Evolutionary conservation across 208 protist species (phyloP).

Genomic region (Crithidia expoeki): DNA sequence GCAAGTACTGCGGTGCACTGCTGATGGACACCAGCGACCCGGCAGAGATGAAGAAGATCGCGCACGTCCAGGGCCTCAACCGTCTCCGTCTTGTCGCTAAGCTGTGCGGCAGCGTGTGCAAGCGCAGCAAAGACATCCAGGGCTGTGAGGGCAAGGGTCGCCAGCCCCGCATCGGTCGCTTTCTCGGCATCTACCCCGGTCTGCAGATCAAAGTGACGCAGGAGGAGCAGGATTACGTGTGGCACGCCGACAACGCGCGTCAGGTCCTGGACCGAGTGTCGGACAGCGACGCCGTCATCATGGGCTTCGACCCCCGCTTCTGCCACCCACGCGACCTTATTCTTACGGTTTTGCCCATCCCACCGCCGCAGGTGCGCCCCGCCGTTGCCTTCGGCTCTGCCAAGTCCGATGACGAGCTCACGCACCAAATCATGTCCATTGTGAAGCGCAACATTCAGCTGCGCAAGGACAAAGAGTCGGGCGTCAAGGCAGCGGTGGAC

Average conservation of each 20-base stretch:
- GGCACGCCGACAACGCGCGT: conserved; percentile 77
- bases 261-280: conserved; percentile 79
- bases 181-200: conserved; percentile 73
- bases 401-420: conserved; percentile 97
- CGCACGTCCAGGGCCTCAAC: conserved; percentile 59
- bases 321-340: conserved; percentile 93
- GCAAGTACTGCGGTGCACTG: conserved; percentile 95
- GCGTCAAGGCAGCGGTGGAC: conserved; percentile 87
- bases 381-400: conserved; percentile 89
- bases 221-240: conserved; percentile 74
- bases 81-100: conserved; percentile 81
- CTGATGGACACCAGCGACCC: conserved; percentile 72
- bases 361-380: conserved; percentile 98
- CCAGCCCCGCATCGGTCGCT: conserved; percentile 79
- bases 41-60: conserved; percentile 54
- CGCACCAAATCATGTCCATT: conserved; percentile 97
- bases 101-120: conserved; percentile 70
- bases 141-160: conserved; percentile 86
- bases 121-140: conserved; percentile 32
- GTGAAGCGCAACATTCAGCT: conserved; percentile 96
- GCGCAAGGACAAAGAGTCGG: conserved; percentile 86
- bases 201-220: conserved; percentile 72
- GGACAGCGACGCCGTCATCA: conserved; percentile 61
- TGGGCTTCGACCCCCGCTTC: conserved; percentile 77
- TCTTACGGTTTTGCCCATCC: conserved; percentile 96